A percentile compares a stretch with the other conserved stretches of the same genome.
These are phyloP conservation scores for Colletotrichum cuscutae DNA, from an alignment of 2,329 filamentous ascomycete species.

Conservation along the genomic window DNA sequence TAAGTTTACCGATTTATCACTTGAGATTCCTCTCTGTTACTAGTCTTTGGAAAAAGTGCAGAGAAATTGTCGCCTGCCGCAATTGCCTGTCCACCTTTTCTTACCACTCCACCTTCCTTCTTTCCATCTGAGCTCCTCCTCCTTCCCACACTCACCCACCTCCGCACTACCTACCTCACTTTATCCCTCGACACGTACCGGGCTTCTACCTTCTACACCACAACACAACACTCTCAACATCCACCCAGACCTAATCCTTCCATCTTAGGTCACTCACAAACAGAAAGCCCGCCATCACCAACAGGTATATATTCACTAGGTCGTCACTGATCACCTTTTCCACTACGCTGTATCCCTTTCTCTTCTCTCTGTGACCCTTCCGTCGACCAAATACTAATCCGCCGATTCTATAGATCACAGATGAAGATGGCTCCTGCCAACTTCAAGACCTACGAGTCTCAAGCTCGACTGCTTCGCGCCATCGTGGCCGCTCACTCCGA, in stretches of 20 bases:
- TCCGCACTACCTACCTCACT: background rate
- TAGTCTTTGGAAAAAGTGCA: background rate
- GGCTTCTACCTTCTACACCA: background rate
- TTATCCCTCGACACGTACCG: background rate
- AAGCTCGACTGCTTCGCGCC: slow-evolving; percentile 69
- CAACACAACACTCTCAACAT: background rate
- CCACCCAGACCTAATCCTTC: background rate
- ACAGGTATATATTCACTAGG: background rate
- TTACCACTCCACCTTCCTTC: background rate
- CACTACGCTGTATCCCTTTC: background rate
- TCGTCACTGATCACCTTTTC: no score
- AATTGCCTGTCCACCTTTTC: background rate
- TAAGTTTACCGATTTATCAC: background rate
- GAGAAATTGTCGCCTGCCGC: background rate
- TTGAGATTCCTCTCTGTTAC: background rate
- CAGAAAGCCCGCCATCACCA: background rate
- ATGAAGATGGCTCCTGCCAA: slow-evolving; percentile 61
- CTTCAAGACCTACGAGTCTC: slow-evolving; percentile 69
- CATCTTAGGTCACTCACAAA: background rate
- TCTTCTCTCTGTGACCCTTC: no score
- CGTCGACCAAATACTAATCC: background rate
- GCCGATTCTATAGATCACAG: background rate
- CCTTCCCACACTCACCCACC: background rate
- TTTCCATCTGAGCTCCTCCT: background rate
- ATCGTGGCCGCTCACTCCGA: slow-evolving; percentile 67